A percentile compares a stretch with the other conserved stretches of the same genome.
phyloP scores from a whole-genome alignment of 75 land plant genomes.

The Gnetum montanum region DNA sequence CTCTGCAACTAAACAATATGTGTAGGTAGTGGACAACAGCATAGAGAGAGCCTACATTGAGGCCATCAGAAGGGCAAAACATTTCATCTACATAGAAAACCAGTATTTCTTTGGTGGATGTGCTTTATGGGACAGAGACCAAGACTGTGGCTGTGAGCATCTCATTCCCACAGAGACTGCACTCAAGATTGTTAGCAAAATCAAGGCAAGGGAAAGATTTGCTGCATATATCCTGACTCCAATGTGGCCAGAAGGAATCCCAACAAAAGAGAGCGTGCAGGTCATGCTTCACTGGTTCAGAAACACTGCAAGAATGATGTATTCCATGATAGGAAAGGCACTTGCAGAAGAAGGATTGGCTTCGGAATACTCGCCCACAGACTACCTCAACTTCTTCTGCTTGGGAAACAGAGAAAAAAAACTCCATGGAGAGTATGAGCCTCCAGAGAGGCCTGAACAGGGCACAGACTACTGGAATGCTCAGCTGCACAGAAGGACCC shows the following conservation, averaged over 20 bases:
- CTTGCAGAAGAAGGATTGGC: constrained; percentile 19
- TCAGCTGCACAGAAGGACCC: constrained; percentile 30
- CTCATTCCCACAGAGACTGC: constrained; percentile 43
- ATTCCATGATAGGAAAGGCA: constrained; percentile 23
- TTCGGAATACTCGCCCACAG: constrained; percentile 11
- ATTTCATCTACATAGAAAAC: constrained; percentile 52
- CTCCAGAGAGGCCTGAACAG: constrained; percentile 20
- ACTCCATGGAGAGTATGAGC: constrained; percentile 20
- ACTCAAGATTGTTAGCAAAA: constrained; percentile 43
- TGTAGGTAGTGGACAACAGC: constrained; percentile 31
- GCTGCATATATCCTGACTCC: constrained; percentile 38
- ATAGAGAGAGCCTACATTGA: constrained; percentile 37
- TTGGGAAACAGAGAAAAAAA: constrained; percentile 43
- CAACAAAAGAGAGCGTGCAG: constrained; percentile 25
- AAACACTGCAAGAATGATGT: constrained; percentile 45
- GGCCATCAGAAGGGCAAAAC: constrained; percentile 41
- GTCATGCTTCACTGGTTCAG: constrained; percentile 35
- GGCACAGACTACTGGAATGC: constrained; percentile 27
- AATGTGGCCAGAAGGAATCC: constrained; percentile 53
- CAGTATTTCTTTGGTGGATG: constrained; percentile 55
- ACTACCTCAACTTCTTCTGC: constrained; percentile 52
- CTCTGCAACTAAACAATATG: too few relatives aligned
- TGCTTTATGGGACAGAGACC: constrained; percentile 22
- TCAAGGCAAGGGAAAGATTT: constrained; percentile 30
- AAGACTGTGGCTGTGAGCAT: constrained; percentile 25